Base-by-base conservation (phyloP, 306 rosid species). In the Corylus heterophylla region DNA sequence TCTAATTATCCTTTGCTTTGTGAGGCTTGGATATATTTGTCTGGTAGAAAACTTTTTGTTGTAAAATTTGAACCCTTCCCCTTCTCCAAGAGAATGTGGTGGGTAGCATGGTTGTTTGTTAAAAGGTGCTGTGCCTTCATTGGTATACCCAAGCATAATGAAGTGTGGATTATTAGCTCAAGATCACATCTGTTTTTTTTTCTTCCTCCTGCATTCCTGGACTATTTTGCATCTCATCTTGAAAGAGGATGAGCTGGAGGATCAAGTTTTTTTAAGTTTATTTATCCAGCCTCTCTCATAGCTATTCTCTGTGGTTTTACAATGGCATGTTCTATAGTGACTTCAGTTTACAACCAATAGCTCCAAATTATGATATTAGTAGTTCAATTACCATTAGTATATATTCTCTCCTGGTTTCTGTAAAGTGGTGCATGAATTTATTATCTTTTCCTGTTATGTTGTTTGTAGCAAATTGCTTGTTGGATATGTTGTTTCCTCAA, bases 401-500 rank as follows among this genome's bases (percentile, higher is more conserved):
- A 63, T 62, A 13, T 66, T 27, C 42, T 5, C 4, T 14, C 25
- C 25, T 67, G 54, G 20, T 68, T 59, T 68, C 69, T 68, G 73
- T 62, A 44, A 67, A 2, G 48, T 39, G 31, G 18, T 77, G 76
- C 54, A 47, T 58, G 42, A 42, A 42, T 31, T 76, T 74, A 47
- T 81, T 67, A 47, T 54, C 29, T 73, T 54, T 72, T 72, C 66
- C 69, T 67, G 54, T 68, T 49, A 69, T 31, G 51, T 68, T 20
- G 48, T 20, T 68, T 68, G 29, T 44, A 39, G 51, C 5, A 3
- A 68, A 51, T 52, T 81, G 35, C 49, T 39, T 79, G 52, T n/a
- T 50, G 22, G 51, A 76, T 61, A 62, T 73, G 68, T 75, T 86
- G 0, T 77, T 79, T 47, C 45, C 64, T 79, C 51, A 61, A 78